phyloP scores from a whole-genome alignment of 1,284 basidiomycete species.

The Amylostereum areolatum region DNA sequence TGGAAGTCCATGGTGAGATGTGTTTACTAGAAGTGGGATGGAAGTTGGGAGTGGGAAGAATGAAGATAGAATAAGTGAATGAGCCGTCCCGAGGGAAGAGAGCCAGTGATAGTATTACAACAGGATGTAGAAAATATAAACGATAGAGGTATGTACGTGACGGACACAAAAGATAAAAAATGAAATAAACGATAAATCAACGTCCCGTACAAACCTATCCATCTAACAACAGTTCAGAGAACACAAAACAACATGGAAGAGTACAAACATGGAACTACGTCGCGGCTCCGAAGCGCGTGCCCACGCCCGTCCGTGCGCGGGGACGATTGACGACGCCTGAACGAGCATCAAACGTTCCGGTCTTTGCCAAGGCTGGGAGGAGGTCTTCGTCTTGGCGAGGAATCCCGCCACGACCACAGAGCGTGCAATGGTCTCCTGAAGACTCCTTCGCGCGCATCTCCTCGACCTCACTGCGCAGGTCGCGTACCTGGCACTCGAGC shows the following conservation, averaged over 20 bases:
- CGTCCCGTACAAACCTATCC: not conserved
- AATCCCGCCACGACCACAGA: slow-evolving; percentile 48
- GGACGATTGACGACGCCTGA: slow-evolving; percentile 59
- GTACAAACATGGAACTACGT: slow-evolving; percentile 18
- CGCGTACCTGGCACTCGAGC: slow-evolving; percentile 65
- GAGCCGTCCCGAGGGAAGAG: not conserved
- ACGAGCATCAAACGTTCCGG: slow-evolving; percentile 19
- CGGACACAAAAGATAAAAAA: not conserved
- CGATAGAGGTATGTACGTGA: not conserved
- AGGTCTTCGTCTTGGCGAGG: slow-evolving; percentile 2
- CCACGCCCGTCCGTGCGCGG: slow-evolving; percentile 56
- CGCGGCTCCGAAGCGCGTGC: slow-evolving; percentile 53
- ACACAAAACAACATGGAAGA: not conserved
- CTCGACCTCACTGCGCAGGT: slow-evolving; percentile 40
- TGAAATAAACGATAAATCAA: slow-evolving; percentile 3
- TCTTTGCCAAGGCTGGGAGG: not conserved
- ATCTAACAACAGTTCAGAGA: not conserved
- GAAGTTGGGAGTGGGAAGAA: not conserved
- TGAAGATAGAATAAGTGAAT: not conserved
- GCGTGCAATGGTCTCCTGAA: slow-evolving; percentile 42
- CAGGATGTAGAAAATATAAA: slow-evolving; percentile 1
- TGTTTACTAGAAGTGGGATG: too few relatives aligned
- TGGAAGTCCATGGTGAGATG: too few relatives aligned
- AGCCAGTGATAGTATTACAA: not conserved
- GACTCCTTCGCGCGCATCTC: slow-evolving; percentile 33